These are phyloP conservation scores for Leccinum disarticulatum DNA, from an alignment of 768 basidiomycete species.

Conservation along the genomic window DNA sequence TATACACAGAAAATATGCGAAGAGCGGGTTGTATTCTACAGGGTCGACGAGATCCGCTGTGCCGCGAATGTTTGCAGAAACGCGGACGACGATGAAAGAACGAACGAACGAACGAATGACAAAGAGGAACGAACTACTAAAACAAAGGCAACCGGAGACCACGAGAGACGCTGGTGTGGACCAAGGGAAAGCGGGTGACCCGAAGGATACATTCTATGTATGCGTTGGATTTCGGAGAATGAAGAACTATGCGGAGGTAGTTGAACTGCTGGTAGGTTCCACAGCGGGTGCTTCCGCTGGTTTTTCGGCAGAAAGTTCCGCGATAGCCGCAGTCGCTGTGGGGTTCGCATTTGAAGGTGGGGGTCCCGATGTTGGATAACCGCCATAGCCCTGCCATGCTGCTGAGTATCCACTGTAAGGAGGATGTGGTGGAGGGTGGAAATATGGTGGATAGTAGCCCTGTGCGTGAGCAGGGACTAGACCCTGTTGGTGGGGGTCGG, in stretches of 20 bases:
- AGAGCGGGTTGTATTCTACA: constrained; percentile 27
- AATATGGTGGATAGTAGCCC: constrained; percentile 34
- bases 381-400: constrained; percentile 30
- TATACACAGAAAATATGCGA: constrained; percentile 32
- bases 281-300: constrained; percentile 22
- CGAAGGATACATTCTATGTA: constrained; percentile 32
- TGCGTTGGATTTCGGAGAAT: constrained; percentile 2
- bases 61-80: constrained; percentile 6
- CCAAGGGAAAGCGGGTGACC: constrained; percentile 14
- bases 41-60: constrained; percentile 14
- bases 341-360: constrained; percentile 19
- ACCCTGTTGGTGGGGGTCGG: constrained; percentile 30
- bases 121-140: constrained; percentile 24
- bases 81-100: constrained; percentile 6
- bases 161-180: constrained; percentile 14
- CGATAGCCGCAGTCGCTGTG: constrained; percentile 13
- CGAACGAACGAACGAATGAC: constrained; percentile 5
- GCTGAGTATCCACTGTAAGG: constrained; percentile 32
- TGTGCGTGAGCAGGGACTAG: constrained; percentile 21
- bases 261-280: constrained; percentile 18
- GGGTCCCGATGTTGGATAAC: constrained; percentile 31
- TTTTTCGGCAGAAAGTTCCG: constrained; percentile 26
- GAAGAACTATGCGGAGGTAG: constrained; percentile 20
- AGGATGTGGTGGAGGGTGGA: constrained; percentile 28
- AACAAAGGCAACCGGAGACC: constrained; percentile 21